Evolutionary conservation across 2,329 filamentous ascomycete genomes (phyloP).

Genomic region (Colletotrichum shisoi): DNA sequence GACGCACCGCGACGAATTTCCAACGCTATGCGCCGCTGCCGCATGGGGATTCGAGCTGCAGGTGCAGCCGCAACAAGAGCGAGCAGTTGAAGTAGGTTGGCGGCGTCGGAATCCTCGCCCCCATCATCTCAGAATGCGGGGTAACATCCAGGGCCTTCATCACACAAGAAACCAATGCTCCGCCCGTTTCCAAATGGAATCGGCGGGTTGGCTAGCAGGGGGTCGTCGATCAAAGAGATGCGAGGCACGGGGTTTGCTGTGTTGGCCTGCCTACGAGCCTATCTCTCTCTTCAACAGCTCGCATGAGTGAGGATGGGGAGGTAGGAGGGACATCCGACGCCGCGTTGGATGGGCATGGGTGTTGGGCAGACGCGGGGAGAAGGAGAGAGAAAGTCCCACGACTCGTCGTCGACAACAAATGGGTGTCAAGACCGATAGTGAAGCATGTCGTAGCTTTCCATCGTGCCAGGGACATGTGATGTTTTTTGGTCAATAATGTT

Average conservation of each 20-base stretch:
- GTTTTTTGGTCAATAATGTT: not conserved
- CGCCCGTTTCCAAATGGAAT: constrained; percentile 8
- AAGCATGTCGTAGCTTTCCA: not conserved
- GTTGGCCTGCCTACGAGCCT: constrained; percentile 1
- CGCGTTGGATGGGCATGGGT: not conserved
- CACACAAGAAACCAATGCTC: not conserved
- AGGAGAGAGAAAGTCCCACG: not conserved
- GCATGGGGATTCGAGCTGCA: constrained; percentile 6
- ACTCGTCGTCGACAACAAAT: not conserved
- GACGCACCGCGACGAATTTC: constrained; percentile 6
- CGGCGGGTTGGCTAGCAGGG: not conserved
- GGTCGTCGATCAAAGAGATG: constrained; percentile 3
- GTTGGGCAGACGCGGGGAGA: too few species aligned
- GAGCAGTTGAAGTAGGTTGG: not conserved
- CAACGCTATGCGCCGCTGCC: constrained; percentile 33
- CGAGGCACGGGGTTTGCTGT: not conserved
- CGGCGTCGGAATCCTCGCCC: constrained; percentile 3
- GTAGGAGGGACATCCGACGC: not conserved
- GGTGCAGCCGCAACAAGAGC: not conserved
- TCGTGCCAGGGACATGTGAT: not conserved
- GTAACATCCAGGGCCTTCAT: not conserved
- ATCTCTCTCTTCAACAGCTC: not conserved
- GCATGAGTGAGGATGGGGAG: not conserved
- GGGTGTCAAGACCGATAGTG: not conserved
- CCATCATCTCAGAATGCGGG: constrained; percentile 9